A percentile compares a stretch with the other conserved stretches of the same genome.
These are phyloP conservation scores for Lichtheimia hyalospora DNA, from an alignment of 371 early-diverging fungal genomes.

Conservation along the genomic window DNA sequence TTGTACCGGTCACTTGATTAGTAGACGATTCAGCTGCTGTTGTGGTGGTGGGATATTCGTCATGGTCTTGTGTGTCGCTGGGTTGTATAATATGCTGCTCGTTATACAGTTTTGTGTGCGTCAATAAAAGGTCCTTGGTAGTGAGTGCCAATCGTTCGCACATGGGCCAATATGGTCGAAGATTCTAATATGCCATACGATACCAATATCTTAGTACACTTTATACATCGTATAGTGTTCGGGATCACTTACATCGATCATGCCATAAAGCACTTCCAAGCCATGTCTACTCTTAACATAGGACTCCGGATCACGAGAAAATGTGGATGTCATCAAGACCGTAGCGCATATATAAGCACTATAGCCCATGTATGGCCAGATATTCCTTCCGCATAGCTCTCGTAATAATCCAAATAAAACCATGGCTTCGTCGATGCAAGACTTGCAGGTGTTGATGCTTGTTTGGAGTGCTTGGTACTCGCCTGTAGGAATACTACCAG, in stretches of 20 bases:
- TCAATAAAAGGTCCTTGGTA: constrained; percentile 32
- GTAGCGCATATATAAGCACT: constrained; percentile 48
- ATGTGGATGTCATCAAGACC: constrained; percentile 42
- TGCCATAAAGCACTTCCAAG: constrained; percentile 27
- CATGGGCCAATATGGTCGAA: constrained; percentile 40
- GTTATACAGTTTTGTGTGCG: constrained; percentile 38
- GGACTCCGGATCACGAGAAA: constrained; percentile 30
- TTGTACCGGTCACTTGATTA: not conserved
- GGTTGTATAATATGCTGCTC: constrained; percentile 11
- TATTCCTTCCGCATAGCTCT: constrained; percentile 34
- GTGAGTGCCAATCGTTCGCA: constrained; percentile 38
- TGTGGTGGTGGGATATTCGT: not conserved
- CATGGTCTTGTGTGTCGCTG: constrained; percentile 1
- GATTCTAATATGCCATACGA: constrained; percentile 1
- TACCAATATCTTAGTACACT: not conserved
- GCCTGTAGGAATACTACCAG: constrained; percentile 16
- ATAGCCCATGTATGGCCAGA: constrained; percentile 43
- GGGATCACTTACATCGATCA: constrained; percentile 1
- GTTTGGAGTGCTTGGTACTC: constrained; percentile 23
- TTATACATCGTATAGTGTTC: not conserved
- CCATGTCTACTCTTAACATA: constrained; percentile 30
- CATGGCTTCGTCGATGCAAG: constrained; percentile 30
- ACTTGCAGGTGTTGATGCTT: constrained; percentile 31
- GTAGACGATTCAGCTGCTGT: not conserved
- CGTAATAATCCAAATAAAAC: constrained; percentile 28